Evolutionary conservation across 2,329 filamentous ascomycete genomes (phyloP), one percentile per base, ranked within the genome.

Genomic region (Trichoderma aggressivum): DNA sequence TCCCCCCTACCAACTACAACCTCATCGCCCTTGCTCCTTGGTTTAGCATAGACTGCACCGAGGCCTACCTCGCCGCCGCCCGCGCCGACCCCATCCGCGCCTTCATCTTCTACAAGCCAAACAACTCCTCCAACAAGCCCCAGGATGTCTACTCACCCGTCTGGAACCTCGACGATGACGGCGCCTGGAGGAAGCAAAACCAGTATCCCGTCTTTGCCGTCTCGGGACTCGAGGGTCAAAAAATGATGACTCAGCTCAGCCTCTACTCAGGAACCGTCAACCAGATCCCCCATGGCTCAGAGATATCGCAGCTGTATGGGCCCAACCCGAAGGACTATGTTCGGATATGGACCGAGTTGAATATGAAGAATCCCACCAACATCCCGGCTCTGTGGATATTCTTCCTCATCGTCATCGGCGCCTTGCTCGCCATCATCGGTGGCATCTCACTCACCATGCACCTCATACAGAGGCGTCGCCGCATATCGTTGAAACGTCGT

Each of bases 21-120:
- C 84, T 94, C 65, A 88, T 98, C 75, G 94, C 92, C 32, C 83
- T 98, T 67, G 94, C 93, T 28, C 95, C 95, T 32, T 98, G 95
- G 94, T 89, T 94, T 75, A 92, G 87, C 73, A 83, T 86, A 8
- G 83, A 88, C 30, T 99, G 95, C 78, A 92, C 93, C 14, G 81
- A 86, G 70, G 87, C 91, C 58, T 97, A 94, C 78, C 86, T 98
- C 60, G 81, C 85, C 21, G 85, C 88, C 24, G 86, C 88, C n/a
- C 83, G 84, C 36, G 76, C 81, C 70, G 88, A 90, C 74, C 86
- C 88, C 28, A 85, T 91, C 11, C 86, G 89, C 55, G 89, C 84
- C 26, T 87, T 92, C 77, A 82, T 92, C 50, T 90, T 91, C 75
- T 92, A 90, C 78, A 84, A 83, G 36, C 87, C 89, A 5, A 84